Evolutionary conservation across 495 filamentous ascomycete genomes (phyloP).

Genomic region (Tuber borchii): DNA sequence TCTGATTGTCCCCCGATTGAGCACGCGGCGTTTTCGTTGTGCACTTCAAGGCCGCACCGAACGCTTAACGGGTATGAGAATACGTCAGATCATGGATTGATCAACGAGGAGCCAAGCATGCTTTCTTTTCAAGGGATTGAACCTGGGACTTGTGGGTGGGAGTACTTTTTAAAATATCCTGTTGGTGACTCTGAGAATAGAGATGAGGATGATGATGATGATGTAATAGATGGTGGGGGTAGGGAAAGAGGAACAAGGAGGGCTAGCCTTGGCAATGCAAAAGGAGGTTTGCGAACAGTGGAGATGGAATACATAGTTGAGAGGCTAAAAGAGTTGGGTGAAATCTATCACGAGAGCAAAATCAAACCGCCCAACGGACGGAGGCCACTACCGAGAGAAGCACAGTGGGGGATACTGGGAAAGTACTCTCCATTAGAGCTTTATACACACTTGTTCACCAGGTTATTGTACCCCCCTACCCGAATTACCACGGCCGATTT

Average conservation of each 20-base stretch:
- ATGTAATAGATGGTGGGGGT: slow-evolving; percentile 24
- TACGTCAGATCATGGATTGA: slow-evolving; percentile 16
- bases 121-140: slow-evolving; percentile 35
- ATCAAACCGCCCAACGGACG: slow-evolving; percentile 7
- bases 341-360: slow-evolving; percentile 36
- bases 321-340: slow-evolving; percentile 38
- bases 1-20: slow-evolving; percentile 32
- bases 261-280: slow-evolving; percentile 28
- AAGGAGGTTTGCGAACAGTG: slow-evolving; percentile 37
- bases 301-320: slow-evolving; percentile 41
- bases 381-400: slow-evolving; percentile 1
- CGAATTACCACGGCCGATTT: slow-evolving; percentile 51
- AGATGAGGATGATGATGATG: slow-evolving; percentile 28
- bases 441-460: slow-evolving; percentile 57
- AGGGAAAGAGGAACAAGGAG: slow-evolving; percentile 30
- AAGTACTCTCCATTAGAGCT: slow-evolving; percentile 47
- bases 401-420: slow-evolving; percentile 30
- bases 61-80: slow-evolving; percentile 24
- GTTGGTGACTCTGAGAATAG: slow-evolving; percentile 33
- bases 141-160: slow-evolving; percentile 40
- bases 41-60: slow-evolving; percentile 22
- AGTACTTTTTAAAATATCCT: slow-evolving; percentile 39
- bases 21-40: slow-evolving; percentile 35
- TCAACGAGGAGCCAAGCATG: slow-evolving; percentile 40
- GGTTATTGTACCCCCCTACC: slow-evolving; percentile 54